Base-by-base conservation (phyloP, 2,329 filamentous ascomycete genomes). In the Botrytis paeoniae region DNA sequence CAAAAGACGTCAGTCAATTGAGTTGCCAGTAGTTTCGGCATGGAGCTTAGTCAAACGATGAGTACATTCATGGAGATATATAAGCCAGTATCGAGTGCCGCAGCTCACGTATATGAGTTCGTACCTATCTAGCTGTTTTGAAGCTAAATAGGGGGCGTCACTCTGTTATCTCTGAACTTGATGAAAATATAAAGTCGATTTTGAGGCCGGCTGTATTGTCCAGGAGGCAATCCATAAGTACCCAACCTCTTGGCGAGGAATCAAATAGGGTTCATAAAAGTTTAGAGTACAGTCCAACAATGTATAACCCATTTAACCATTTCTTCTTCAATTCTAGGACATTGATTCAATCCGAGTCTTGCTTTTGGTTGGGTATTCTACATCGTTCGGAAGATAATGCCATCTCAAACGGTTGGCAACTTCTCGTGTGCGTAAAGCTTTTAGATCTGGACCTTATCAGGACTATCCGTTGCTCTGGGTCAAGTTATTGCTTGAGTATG, bases 41-140 rank as follows among this genome's bases (percentile, higher is more conserved):
- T 60, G 57, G 57, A 64, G 41, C n/a, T 64, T 32, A 32, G 22
- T 45, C 62, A 45, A 64, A 45, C n/a, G 61, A 45, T 64, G 60
- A 41, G 37, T 63, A 37, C 41, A 65, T 35, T 35, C 8, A 48
- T 12, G 45, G 41, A 64, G 41, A 57, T 41, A 65, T 48, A 14
- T 37, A 48, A 37, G 63, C 32, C 29, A 48, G 43, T 65, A 48
- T 48, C 43, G 20, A 65, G 43, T 65, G 63, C 63, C 12, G 41
- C 43, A 62, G 37, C 60, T 48, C 62, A 65, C 41, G 41, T 22
- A 65, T 20, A 48, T 45, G 29, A 16, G 20, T 22, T 35, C 32
- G 20, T 29, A 29, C 41, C 20, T 48, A 20, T 41, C 16, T 29
- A 43, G 41, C 35, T n/a, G 2, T 25, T 65, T 64, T 22, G 29